Conservation (phyloP, 1,139 yeast species). For the Scheffersomyces parashehatae region DNA sequence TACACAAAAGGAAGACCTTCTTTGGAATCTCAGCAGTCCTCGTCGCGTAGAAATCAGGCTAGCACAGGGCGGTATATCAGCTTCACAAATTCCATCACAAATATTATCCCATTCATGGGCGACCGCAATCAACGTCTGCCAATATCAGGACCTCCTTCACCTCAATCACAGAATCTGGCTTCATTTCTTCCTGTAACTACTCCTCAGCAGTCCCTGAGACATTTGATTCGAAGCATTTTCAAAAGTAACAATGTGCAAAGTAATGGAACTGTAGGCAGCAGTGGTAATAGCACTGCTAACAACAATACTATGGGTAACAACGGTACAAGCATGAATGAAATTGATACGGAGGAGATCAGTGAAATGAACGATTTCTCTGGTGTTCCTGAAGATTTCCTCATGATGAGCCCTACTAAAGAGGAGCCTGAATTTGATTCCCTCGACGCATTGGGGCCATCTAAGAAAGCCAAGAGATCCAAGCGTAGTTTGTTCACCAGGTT, state of each 20-base stretch:
- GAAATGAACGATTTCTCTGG: background rate
- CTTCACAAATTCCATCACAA: conserved; percentile 41
- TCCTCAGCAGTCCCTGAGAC: conserved; percentile 27
- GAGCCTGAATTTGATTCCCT: conserved; percentile 18
- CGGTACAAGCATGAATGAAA: conserved; percentile 1
- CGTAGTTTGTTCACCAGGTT: conserved; percentile 44
- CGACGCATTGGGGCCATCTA: conserved; percentile 14
- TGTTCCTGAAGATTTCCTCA: conserved; percentile 17
- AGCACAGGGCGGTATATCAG: conserved; percentile 32
- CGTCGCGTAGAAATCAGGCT: conserved; percentile 12
- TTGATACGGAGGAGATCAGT: background rate
- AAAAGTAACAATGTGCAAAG: conserved; percentile 22
- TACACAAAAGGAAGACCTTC: conserved; percentile 27
- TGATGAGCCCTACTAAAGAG: conserved; percentile 24
- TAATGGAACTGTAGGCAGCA: no score
- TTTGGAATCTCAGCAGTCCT: conserved; percentile 27
- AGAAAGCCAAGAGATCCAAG: conserved; percentile 34
- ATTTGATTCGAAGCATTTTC: conserved; percentile 45
- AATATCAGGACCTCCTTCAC: conserved; percentile 19
- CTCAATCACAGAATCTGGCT: conserved; percentile 5
- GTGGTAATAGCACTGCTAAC: conserved; percentile 1
- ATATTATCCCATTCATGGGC: conserved; percentile 48
- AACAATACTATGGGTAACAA: conserved; percentile 5
- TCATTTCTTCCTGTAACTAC: conserved; percentile 10
- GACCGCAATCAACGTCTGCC: conserved; percentile 33